Conservation (phyloP, 352 stramenopile species). For the Pythium aphanidermatum region DNA sequence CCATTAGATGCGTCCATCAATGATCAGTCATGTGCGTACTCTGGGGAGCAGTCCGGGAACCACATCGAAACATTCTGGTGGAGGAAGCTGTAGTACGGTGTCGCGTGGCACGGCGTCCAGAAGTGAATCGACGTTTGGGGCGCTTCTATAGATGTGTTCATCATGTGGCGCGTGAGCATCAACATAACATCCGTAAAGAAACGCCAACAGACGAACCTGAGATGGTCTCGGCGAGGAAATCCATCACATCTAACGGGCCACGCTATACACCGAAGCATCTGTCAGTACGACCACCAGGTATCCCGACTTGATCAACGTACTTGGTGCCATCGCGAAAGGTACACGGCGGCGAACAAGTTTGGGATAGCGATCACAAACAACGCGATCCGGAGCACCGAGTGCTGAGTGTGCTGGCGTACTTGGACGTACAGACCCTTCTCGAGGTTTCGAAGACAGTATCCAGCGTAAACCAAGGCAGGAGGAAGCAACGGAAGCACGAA, state of each 20-base stretch:
- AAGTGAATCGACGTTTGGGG: conserved; percentile 66
- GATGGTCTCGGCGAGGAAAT: conserved; percentile 53
- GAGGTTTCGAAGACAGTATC: conserved; percentile 70
- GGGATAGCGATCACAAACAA: conserved; percentile 46
- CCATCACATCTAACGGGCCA: conserved; percentile 73
- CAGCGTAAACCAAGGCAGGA: conserved; percentile 65
- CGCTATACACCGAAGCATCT: conserved; percentile 25
- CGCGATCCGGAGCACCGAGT: conserved; percentile 43
- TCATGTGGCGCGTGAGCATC: too few species aligned
- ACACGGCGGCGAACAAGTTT: conserved; percentile 62
- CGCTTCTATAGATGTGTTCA: too few species aligned
- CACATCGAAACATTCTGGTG: conserved; percentile 81
- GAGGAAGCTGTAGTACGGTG: conserved; percentile 84
- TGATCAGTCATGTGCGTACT: conserved; percentile 25
- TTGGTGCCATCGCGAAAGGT: conserved; percentile 63
- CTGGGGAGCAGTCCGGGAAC: conserved; percentile 80
- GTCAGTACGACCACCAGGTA: background rate
- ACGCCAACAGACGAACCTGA: too few species aligned
- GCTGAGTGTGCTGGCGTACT: conserved; percentile 45
- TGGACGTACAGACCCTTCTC: conserved; percentile 53
- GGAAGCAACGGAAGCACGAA: conserved; percentile 81
- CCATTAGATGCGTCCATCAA: background rate
- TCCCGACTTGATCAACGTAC: too few species aligned
- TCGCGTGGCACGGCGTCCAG: conserved; percentile 81
- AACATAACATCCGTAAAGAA: too few species aligned